Percentiles rank a stretch among this genome's conserved stretches.
Conservation (phyloP, 2,329 filamentous ascomycete genomes). For the Colletotrichum godetiae region DNA sequence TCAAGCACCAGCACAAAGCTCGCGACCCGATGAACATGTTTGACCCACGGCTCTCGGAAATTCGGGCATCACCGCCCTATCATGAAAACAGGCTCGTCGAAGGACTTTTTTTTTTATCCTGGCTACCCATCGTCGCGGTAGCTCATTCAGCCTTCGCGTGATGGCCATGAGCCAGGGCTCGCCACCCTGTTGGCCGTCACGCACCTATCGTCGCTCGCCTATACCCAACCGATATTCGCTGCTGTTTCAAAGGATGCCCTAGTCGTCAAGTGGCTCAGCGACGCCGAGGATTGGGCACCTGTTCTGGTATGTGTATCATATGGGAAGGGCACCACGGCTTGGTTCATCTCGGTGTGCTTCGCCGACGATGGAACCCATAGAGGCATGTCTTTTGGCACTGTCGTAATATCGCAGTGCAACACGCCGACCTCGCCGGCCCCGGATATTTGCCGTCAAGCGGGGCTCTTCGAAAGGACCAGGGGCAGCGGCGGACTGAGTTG, state of each 20-base stretch:
- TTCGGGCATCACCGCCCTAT: neutral
- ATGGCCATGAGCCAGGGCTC: neutral
- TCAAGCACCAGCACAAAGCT: neutral
- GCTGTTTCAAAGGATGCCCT: neutral
- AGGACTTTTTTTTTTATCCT: neutral
- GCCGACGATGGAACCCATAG: neutral
- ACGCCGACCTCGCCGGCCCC: constrained; percentile 4
- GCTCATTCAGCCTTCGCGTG: neutral
- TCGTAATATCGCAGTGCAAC: constrained; percentile 13
- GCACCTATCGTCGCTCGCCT: neutral
- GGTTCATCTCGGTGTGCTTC: too few relatives aligned
- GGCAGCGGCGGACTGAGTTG: neutral
- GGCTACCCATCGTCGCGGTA: neutral
- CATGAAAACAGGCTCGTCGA: neutral
- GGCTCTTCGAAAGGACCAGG: constrained; percentile 1
- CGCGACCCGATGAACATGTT: neutral
- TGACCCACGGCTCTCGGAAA: neutral
- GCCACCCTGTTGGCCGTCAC: neutral
- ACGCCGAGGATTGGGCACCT: neutral
- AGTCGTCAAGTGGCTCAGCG: neutral
- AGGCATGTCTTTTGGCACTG: neutral
- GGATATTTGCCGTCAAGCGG: constrained; percentile 2
- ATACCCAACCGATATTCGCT: neutral
- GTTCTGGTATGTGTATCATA: neutral
- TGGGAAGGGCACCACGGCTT: neutral